Evolutionary conservation across 345 rosid genomes (phyloP), one percentile per base, ranked within the genome.

Genomic region (Citrus reticulata): DNA sequence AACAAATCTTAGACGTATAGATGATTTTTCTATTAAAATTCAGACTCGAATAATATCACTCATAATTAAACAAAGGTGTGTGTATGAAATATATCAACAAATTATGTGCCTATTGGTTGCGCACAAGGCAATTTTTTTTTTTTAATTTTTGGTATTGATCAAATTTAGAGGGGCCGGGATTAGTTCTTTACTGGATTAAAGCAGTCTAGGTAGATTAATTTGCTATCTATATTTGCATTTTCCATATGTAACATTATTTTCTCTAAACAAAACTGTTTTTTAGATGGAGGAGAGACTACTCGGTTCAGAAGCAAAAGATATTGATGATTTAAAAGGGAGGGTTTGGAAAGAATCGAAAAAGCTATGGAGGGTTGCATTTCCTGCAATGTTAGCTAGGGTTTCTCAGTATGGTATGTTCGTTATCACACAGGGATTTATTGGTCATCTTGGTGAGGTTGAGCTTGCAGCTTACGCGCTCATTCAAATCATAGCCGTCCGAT

Each of bases 391-490:
- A 68, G 82, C 89, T 5, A 77, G 90, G 63, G 81, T 82, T 9
- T 80, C 86, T 37, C 55, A 84, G 2, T 91, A 86, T 70, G 91
- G 92, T 9, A 80, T 85, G 71, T 82, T 89, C 22, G 87, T 89
- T 59, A 85, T 91, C 22, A 89, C 92, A 20, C 94, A 89, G 59
- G 90, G 89, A 17, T 91, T 91, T 78, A 87, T 91, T 2, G 92
- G 92, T 17, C 92, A 84, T 59, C 77, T 89, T 35, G 78, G 86
- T 14, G 74, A 81, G 19, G 19, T 84, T 0, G 84, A 90, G 63
- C 86, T 91, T 22, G 87, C 94, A 0, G 90, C 87, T 68, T 91
- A 86, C 19, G 94, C 94, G 13, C 92, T 91, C 55, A 81, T 91
- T 7, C 94, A 87, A 79, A 83, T 88, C 79, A 82, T 85, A 4